Evolutionary conservation across 176 grass and related monocot genomes (phyloP), one percentile per base, ranked within the genome.

Genomic region (Thinopyrum elongatum): DNA sequence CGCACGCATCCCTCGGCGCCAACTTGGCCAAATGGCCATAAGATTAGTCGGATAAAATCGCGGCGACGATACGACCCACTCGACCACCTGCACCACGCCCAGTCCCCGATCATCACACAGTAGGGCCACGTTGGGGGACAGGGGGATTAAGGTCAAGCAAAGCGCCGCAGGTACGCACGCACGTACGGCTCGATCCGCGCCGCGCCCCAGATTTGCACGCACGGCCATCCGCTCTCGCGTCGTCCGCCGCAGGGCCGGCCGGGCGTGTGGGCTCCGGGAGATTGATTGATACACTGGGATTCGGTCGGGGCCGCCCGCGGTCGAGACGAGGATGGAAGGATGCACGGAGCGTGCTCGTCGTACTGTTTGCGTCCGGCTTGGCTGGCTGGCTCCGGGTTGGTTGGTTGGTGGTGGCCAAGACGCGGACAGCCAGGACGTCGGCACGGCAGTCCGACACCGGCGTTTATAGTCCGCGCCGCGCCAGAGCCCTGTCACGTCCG

Each of bases 211-310:
- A 9, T 22, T 58, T 22, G 55, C 55, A 22, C 21, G 19, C 51
- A 17, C 15, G 16, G 14, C 16, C 47, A 51, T 4, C 47, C 49
- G 49, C 19, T 55, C 51, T 55, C 17, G 51, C 4, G 46, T 4
- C 47, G 51, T 17, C 51, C 51, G 51, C 4, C 44, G 44, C 3
- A 47, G 44, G 46, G 46, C 46, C 14, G 29, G 27, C 21, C 1
- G 55, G 14, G 69, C 64, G 69, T 77, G 80, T 77, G 70, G 86
- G 70, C 26, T 41, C 21, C 14, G 41, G 14, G 5, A 15, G 63
- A 64, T 49, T 51, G 47, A 17, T 17, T 79, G 87, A 88, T 88
- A 73, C 81, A 47, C 53, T 70, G 62, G 47, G 80, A 13, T 31
- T 16, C 36, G n/a, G n/a, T n/a, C 30, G 22, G 47, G 65, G 11